A percentile compares a stretch with the other conserved stretches of the same genome.
phyloP scores from a whole-genome alignment of 2,329 filamentous ascomycete genomes.

The Colletotrichum sp. region DNA sequence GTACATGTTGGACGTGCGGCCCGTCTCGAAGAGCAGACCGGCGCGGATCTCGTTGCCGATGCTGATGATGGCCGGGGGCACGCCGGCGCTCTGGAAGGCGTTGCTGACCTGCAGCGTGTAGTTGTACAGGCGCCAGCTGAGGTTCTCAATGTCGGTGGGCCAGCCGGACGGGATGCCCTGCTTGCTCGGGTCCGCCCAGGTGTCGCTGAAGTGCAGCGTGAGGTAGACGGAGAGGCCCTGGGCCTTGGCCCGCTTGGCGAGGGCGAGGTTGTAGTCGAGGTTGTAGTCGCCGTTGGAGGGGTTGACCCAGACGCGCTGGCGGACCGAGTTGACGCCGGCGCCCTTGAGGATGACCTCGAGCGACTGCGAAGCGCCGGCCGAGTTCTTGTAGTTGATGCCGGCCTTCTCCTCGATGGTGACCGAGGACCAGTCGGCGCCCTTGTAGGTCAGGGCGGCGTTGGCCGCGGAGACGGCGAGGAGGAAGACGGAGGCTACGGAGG shows the following conservation, averaged over 20 bases:
- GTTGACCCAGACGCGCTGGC: constrained; percentile 76
- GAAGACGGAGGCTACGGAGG: constrained; percentile 9
- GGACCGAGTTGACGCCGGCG: constrained; percentile 71
- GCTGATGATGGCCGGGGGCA: constrained; percentile 66
- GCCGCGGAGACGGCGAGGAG: constrained; percentile 24
- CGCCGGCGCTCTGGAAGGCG: constrained; percentile 58
- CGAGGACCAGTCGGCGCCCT: constrained; percentile 75
- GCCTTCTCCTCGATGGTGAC: constrained; percentile 65
- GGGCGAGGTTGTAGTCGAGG: constrained; percentile 71
- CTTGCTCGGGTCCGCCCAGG: constrained; percentile 71
- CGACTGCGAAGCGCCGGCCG: constrained; percentile 54
- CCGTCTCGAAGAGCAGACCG: constrained; percentile 71
- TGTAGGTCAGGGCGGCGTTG: constrained; percentile 61
- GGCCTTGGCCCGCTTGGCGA: constrained; percentile 69
- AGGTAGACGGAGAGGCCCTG: constrained; percentile 66
- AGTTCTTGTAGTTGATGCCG: constrained; percentile 65
- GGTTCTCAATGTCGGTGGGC: constrained; percentile 62
- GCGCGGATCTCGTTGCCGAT: constrained; percentile 77
- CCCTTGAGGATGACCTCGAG: constrained; percentile 68
- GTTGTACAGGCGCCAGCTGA: constrained; percentile 69
- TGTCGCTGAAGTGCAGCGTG: constrained; percentile 72
- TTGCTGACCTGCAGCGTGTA: constrained; percentile 70
- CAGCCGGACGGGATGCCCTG: constrained; percentile 69
- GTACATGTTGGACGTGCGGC: constrained; percentile 55
- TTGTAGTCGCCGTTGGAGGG: constrained; percentile 69